Conservation (phyloP, 768 basidiomycete species). For the Holtermanniella nyarrowii region DNA sequence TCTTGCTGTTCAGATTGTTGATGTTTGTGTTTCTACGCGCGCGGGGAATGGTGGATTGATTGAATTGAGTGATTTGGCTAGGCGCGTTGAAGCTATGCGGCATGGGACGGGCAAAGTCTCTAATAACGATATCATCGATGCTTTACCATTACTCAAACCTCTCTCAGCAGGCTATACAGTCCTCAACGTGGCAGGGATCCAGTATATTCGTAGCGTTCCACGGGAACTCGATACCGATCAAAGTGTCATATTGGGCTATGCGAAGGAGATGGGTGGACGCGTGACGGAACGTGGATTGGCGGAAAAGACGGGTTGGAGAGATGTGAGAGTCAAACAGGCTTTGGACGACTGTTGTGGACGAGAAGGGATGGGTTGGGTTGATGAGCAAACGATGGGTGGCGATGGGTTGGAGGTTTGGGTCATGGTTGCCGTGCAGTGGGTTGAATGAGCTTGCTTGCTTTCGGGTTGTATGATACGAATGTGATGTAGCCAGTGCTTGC, state of each 20-base stretch:
- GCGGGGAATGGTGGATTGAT: slow-evolving; percentile 79
- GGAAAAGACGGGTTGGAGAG: slow-evolving; percentile 58
- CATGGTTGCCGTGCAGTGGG: slow-evolving; percentile 78
- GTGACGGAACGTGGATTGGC: slow-evolving; percentile 58
- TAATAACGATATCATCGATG: slow-evolving; percentile 70
- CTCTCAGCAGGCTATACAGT: slow-evolving; percentile 87
- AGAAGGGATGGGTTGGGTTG: slow-evolving; percentile 91
- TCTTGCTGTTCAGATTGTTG: slow-evolving; percentile 84
- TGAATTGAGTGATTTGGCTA: slow-evolving; percentile 71
- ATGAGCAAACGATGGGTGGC: slow-evolving; percentile 62
- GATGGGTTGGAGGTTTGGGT: slow-evolving; percentile 69
- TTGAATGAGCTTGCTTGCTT: slow-evolving; percentile 40
- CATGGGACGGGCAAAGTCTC: slow-evolving; percentile 47
- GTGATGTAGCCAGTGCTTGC: too few species aligned
- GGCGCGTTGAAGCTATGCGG: slow-evolving; percentile 65
- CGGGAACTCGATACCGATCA: slow-evolving; percentile 86
- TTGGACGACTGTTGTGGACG: slow-evolving; percentile 81
- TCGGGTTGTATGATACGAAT: too few species aligned
- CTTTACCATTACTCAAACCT: slow-evolving; percentile 76
- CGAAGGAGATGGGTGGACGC: slow-evolving; percentile 48
- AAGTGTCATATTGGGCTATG: slow-evolving; percentile 57
- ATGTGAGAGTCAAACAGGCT: slow-evolving; percentile 62
- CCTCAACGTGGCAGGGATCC: slow-evolving; percentile 50
- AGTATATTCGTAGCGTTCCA: slow-evolving; percentile 62
- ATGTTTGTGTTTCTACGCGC: slow-evolving; percentile 42